phyloP scores from a whole-genome alignment of 805 yeast genomes.

The Spathaspora hagerdaliae region DNA sequence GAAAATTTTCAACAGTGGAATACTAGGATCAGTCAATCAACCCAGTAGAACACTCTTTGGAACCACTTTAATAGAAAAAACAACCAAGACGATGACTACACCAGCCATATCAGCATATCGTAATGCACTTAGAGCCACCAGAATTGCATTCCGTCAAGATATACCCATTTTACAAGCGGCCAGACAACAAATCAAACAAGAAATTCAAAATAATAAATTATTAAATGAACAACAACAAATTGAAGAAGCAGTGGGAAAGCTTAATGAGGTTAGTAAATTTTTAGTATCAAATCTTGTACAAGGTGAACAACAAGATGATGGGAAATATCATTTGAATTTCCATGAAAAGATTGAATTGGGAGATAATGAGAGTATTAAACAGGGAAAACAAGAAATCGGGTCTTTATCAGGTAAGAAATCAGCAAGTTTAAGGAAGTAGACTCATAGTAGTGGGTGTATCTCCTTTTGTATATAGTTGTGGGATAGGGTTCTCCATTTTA shows the following conservation, averaged over 20 bases:
- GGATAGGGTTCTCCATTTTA: no score
- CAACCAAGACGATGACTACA: background rate
- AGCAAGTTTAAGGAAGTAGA: conserved; percentile 42
- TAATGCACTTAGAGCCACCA: conserved; percentile 63
- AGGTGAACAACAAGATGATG: conserved; percentile 51
- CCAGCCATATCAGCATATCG: conserved; percentile 54
- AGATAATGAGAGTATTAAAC: conserved; percentile 77
- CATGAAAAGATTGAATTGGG: conserved; percentile 86
- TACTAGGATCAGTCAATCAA: no score
- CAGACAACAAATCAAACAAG: conserved; percentile 53
- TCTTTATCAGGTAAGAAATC: conserved; percentile 43
- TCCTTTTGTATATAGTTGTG: no score
- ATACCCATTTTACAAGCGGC: conserved; percentile 51
- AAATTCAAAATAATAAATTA: conserved; percentile 35
- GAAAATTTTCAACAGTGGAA: no score
- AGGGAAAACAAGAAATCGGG: conserved; percentile 39
- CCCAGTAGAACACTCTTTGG: no score
- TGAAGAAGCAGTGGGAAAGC: conserved; percentile 43
- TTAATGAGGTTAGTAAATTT: conserved; percentile 70
- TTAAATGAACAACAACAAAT: conserved; percentile 16
- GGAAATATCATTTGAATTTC: conserved; percentile 57
- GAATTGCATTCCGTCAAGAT: conserved; percentile 55
- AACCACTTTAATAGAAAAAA: no score
- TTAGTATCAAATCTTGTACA: conserved; percentile 81
- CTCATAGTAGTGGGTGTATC: no score